Conservation (phyloP, 495 filamentous ascomycete genomes). For the Hypomontagnella monticulosa region DNA sequence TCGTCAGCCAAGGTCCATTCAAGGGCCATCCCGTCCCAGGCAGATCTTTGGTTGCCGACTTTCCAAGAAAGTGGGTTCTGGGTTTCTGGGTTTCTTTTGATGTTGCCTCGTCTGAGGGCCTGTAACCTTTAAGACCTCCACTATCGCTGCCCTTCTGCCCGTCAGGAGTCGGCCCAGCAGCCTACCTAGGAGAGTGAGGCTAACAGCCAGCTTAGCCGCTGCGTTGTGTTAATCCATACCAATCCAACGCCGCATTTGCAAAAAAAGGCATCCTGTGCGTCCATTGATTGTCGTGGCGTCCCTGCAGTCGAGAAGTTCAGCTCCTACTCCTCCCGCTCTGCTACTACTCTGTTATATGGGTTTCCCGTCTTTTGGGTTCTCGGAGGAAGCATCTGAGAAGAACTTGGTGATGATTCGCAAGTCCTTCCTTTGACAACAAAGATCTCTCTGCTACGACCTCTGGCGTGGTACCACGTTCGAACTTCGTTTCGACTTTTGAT, state of each 20-base stretch:
- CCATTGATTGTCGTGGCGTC: conserved; percentile 41
- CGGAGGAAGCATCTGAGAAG: conserved; percentile 20
- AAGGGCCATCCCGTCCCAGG: conserved; percentile 23
- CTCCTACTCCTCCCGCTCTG: conserved; percentile 5
- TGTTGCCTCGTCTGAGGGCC: conserved; percentile 36
- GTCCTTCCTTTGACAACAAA: conserved; percentile 35
- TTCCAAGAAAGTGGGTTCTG: conserved; percentile 30
- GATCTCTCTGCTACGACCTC: conserved; percentile 25
- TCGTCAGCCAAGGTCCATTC: conserved; percentile 28
- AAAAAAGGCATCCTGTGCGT: conserved; percentile 34
- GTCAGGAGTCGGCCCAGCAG: conserved; percentile 26
- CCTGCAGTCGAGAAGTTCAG: conserved; percentile 35
- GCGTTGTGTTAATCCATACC: conserved; percentile 36
- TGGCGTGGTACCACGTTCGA: conserved; percentile 40
- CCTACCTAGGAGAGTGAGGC: conserved; percentile 37
- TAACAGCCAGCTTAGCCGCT: conserved; percentile 42
- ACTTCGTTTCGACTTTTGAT: conserved; percentile 21
- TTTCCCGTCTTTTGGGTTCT: conserved; percentile 10
- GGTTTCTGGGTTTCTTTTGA: conserved; percentile 3
- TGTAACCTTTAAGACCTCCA: conserved; percentile 37
- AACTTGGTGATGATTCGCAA: conserved; percentile 36
- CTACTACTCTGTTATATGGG: conserved; percentile 13
- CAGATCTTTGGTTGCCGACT: conserved; percentile 30
- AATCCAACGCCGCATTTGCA: conserved; percentile 31
- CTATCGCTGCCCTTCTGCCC: conserved; percentile 33